These are phyloP conservation scores for Tetramitus jugosus DNA, from an alignment of 208 protist species.

Conservation along the genomic window DNA sequence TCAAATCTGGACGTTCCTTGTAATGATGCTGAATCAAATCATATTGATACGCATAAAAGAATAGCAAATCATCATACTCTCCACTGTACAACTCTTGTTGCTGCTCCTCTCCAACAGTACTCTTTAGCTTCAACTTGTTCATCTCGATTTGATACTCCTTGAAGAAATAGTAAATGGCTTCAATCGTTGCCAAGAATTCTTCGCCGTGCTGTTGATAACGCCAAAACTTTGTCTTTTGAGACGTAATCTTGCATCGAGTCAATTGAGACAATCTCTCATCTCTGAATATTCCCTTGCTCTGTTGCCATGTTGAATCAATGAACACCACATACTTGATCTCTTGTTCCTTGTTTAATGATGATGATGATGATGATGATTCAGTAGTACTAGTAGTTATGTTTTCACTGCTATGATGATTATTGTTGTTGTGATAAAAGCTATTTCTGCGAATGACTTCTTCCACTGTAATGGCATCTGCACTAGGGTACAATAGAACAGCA, in stretches of 20 bases:
- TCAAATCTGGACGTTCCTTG: constrained; percentile 23
- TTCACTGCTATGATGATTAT: constrained; percentile 58
- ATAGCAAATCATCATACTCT: constrained; percentile 86
- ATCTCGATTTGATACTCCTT: constrained; percentile 50
- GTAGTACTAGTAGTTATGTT: too few species aligned
- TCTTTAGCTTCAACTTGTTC: neutral
- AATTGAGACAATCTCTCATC: constrained; percentile 61
- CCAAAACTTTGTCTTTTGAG: constrained; percentile 81
- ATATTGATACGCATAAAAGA: constrained; percentile 85
- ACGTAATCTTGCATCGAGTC: constrained; percentile 56
- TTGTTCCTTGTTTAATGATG: constrained; percentile 56
- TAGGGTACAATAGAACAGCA: constrained; percentile 63
- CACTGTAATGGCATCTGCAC: constrained; percentile 65
- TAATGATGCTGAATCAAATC: constrained; percentile 75
- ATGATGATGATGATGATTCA: constrained; percentile 42
- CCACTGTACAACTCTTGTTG: constrained; percentile 71
- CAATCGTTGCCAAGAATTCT: constrained; percentile 77
- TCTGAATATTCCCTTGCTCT: constrained; percentile 68
- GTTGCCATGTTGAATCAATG: constrained; percentile 84
- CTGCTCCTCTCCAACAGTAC: neutral
- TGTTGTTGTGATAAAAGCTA: constrained; percentile 33
- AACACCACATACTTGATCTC: constrained; percentile 74
- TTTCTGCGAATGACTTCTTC: constrained; percentile 46
- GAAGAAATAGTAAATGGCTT: constrained; percentile 87
- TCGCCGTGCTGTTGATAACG: constrained; percentile 74